Evolutionary conservation across 2,329 filamentous ascomycete species (phyloP), one percentile per base, ranked within the genome.

Genomic region (Aureobasidium sp.): DNA sequence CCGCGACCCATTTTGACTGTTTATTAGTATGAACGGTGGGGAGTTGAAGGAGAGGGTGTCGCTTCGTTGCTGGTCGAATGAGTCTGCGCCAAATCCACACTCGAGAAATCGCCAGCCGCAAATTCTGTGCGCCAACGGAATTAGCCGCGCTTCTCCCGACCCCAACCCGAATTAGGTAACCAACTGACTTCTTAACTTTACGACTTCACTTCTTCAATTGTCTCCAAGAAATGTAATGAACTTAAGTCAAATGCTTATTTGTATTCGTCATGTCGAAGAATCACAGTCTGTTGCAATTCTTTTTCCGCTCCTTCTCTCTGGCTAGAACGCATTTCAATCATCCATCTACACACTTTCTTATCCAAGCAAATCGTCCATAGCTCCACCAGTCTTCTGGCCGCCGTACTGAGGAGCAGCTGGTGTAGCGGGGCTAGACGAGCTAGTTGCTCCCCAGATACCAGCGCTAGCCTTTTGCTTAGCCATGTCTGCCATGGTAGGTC

Each of bases 391-490:
- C n/a, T 65, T 67, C 41, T 61, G 59, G 4, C 50, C 50, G 16
- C 49, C 50, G 30, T 53, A 34, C 16, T 63, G 57, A 39, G 36
- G 50, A 9, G 15, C 29, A 41, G 63, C 55, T 36, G 63, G 55
- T 32, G 61, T 64, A 25, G 65, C 58, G 9, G 65, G 57, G 54
- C 67, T 63, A 44, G 66, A 72, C 65, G 66, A 78, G 63, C 52
- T 85, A 16, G 88, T 81, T 0, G 89, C 83, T 21, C 93, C 94
- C 91, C 95, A 99, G 65, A 99, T 90, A 8, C 92, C 91, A 16
- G 92, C 91, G 68, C 87, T 91, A 63, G 91, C 94, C 82, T 97
- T 97, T 76, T 97, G 91, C 80, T 97, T 97, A n/a, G 92, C 93
- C 75, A 99, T 85, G 73, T 96, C 92, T 34, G 91, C 92, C 77